These are phyloP conservation scores for Peribolospora baueri DNA, from an alignment of 768 basidiomycete species.

Conservation along the genomic window DNA sequence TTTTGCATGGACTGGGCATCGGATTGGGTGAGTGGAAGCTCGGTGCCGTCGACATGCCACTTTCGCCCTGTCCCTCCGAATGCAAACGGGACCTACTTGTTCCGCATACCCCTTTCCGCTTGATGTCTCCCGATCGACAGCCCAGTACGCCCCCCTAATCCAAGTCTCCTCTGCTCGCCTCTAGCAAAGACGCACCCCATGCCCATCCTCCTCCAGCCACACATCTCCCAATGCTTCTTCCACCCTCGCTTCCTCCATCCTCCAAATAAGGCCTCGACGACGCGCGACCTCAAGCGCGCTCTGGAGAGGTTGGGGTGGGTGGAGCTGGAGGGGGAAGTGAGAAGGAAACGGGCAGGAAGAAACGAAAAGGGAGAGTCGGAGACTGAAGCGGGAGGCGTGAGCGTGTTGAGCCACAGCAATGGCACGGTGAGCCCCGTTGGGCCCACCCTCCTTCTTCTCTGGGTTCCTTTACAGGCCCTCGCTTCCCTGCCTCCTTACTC, in stretches of 20 bases:
- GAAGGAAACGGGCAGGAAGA: slow-evolving; percentile 24
- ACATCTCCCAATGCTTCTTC: slow-evolving; percentile 66
- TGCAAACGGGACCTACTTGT: too few relatives aligned
- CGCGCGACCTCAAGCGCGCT: slow-evolving; percentile 32
- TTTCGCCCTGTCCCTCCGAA: too few relatives aligned
- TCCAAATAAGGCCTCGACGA: slow-evolving; percentile 36
- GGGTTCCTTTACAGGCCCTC: neutral
- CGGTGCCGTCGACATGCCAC: too few relatives aligned
- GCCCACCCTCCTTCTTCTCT: neutral
- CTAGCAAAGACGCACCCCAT: slow-evolving; percentile 41
- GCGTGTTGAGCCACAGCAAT: slow-evolving; percentile 69
- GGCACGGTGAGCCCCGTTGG: slow-evolving; percentile 29
- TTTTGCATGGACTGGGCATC: slow-evolving; percentile 74
- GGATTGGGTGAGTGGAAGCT: slow-evolving; percentile 29
- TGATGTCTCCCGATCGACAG: too few relatives aligned
- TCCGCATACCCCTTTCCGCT: too few relatives aligned
- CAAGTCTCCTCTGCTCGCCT: too few relatives aligned
- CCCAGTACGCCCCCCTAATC: too few relatives aligned
- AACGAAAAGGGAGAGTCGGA: slow-evolving; percentile 10
- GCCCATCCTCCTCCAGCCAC: slow-evolving; percentile 54
- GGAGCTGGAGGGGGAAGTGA: neutral
- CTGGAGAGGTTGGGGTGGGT: slow-evolving; percentile 34
- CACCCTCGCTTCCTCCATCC: slow-evolving; percentile 49
- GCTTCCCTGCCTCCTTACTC: neutral
- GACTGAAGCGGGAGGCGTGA: slow-evolving; percentile 28